These are phyloP conservation scores for Fraxinus anomala DNA, from an alignment of 257 asterid species.

Conservation along the genomic window DNA sequence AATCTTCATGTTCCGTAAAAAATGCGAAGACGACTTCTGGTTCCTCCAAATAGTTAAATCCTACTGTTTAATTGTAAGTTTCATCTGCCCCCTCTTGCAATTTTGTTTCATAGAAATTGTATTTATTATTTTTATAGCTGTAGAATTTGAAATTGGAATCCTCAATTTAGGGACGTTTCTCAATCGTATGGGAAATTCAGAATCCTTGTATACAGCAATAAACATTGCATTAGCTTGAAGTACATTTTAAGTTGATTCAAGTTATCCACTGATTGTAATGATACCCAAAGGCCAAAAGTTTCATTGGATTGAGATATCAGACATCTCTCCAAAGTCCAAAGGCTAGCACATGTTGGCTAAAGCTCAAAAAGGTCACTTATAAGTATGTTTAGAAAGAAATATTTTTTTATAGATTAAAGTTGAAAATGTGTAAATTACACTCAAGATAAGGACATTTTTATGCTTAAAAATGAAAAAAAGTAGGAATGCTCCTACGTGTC, in stretches of 20 bases:
- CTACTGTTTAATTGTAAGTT: constrained; percentile 21
- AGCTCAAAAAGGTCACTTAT: neutral
- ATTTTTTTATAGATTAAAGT: neutral
- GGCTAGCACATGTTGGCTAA: neutral
- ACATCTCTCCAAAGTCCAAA: neutral
- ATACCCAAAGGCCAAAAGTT: neutral
- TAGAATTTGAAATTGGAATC: neutral
- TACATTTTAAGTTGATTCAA: neutral
- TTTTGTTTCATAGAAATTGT: neutral
- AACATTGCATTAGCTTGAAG: neutral
- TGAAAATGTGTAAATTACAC: neutral
- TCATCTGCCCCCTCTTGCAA: neutral
- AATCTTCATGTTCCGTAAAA: constrained; percentile 49
- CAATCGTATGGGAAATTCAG: neutral
- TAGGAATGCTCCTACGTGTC: too few species aligned
- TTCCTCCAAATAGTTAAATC: constrained; percentile 17
- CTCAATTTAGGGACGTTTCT: neutral
- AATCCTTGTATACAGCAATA: neutral
- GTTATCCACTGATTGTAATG: neutral
- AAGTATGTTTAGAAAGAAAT: neutral
- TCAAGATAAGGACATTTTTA: neutral
- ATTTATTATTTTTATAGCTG: neutral
- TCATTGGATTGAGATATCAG: neutral
- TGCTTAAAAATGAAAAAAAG: too few species aligned
- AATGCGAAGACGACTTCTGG: constrained; percentile 40